Evolutionary conservation across 306 rosid genomes (phyloP).

Genomic region (Gleditsia sinensis): DNA sequence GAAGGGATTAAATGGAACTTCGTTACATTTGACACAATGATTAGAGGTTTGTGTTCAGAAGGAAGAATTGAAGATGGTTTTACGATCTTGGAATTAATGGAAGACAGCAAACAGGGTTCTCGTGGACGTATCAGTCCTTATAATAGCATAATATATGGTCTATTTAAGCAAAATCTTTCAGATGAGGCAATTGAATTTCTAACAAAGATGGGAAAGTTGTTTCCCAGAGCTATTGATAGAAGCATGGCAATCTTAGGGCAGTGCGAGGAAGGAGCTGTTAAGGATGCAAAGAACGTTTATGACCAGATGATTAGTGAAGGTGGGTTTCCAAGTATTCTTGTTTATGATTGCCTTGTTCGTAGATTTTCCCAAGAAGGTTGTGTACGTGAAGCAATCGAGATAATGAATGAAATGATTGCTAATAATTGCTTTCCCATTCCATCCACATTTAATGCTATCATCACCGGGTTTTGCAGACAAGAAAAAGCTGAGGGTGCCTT

Average conservation of each 20-base stretch:
- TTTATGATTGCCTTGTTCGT: slow-evolving; percentile 57
- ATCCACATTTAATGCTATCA: slow-evolving; percentile 57
- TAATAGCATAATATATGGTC: slow-evolving; percentile 72
- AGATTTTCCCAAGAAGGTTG: slow-evolving; percentile 48
- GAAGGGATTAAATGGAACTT: slow-evolving; percentile 65
- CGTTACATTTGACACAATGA: slow-evolving; percentile 52
- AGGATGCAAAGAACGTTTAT: slow-evolving; percentile 64
- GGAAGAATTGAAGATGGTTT: slow-evolving; percentile 67
- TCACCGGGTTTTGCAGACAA: slow-evolving; percentile 53
- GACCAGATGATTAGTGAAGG: slow-evolving; percentile 59
- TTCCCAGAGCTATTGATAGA: slow-evolving; percentile 71
- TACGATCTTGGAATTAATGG: slow-evolving; percentile 64
- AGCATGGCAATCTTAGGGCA: slow-evolving; percentile 53
- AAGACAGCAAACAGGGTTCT: slow-evolving; percentile 58
- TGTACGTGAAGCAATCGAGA: slow-evolving; percentile 59
- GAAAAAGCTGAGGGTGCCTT: slow-evolving; percentile 57
- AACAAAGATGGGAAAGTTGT: slow-evolving; percentile 47
- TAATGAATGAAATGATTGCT: slow-evolving; percentile 68
- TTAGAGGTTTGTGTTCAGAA: slow-evolving; percentile 65
- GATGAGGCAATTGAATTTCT: slow-evolving; percentile 63
- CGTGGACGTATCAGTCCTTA: slow-evolving; percentile 64
- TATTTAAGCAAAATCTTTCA: slow-evolving; percentile 53
- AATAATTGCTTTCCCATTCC: slow-evolving; percentile 59
- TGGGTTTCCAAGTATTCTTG: slow-evolving; percentile 61
- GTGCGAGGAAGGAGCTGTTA: slow-evolving; percentile 47